Conservation (phyloP, 495 filamentous ascomycete species). For the Cercophora sp. region DNA sequence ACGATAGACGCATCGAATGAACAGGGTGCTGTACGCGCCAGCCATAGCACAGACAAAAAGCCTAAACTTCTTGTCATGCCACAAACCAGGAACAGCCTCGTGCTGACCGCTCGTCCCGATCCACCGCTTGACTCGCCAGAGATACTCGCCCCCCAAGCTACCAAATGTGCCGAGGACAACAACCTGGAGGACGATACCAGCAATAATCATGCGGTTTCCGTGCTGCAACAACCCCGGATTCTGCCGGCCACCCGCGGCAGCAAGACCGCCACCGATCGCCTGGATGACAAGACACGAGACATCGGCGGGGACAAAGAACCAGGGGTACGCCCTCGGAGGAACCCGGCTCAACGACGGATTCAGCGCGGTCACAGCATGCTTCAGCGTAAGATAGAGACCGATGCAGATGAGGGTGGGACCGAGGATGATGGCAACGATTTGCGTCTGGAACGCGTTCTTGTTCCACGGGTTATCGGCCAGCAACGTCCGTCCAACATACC, state of each 20-base stretch:
- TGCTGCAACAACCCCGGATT: slow-evolving; percentile 29
- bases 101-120: slow-evolving; percentile 29
- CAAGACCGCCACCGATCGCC: slow-evolving; percentile 62
- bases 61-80: slow-evolving; percentile 44
- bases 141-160: slow-evolving; percentile 44
- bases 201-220: slow-evolving; percentile 65
- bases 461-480: slow-evolving; percentile 61
- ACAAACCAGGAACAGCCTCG: slow-evolving; percentile 24
- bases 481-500: slow-evolving; percentile 59
- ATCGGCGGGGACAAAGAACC: slow-evolving; percentile 63
- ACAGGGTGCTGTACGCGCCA: slow-evolving; percentile 56
- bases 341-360: slow-evolving; percentile 51
- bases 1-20: slow-evolving; percentile 66
- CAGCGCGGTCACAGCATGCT: slow-evolving; percentile 54
- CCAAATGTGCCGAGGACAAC: slow-evolving; percentile 58
- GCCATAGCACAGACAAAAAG: slow-evolving; percentile 48
- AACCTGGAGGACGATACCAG: slow-evolving; percentile 68
- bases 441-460: slow-evolving; percentile 55
- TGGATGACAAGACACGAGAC: slow-evolving; percentile 60
- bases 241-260: slow-evolving; percentile 45
- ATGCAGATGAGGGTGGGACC: slow-evolving; percentile 63
- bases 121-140: slow-evolving; percentile 32
- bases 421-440: slow-evolving; percentile 65
- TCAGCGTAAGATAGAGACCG: slow-evolving; percentile 63
- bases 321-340: slow-evolving; percentile 58